Evolutionary conservation across 345 rosid species (phyloP).

Genomic region (Linum usitatissimum): DNA sequence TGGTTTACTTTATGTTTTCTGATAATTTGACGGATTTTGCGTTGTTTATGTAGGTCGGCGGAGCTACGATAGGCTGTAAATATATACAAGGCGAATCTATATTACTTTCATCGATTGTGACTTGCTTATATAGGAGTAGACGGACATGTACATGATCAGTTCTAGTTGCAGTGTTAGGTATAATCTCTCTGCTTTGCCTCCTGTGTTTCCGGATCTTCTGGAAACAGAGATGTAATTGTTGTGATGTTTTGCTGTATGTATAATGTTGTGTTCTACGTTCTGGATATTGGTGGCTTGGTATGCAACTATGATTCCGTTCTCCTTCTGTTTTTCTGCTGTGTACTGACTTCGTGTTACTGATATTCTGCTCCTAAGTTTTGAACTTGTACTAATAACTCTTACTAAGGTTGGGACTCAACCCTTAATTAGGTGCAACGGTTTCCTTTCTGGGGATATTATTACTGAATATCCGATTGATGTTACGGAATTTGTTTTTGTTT

Average conservation of each 20-base stretch:
- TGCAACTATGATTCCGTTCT: not conserved
- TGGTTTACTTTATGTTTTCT: too few relatives aligned
- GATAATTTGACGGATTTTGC: not conserved
- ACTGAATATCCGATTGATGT: not conserved
- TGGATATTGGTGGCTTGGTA: not conserved
- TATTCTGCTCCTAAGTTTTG: too few relatives aligned
- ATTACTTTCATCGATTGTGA: slow-evolving; percentile 16
- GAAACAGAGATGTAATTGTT: not conserved
- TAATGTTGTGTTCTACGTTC: not conserved
- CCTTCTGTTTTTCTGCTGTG: not conserved
- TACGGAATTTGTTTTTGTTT: not conserved
- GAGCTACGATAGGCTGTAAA: slow-evolving; percentile 19
- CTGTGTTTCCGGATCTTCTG: not conserved
- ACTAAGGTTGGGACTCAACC: not conserved
- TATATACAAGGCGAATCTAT: slow-evolving; percentile 16
- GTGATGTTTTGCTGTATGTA: not conserved
- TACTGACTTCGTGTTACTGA: not conserved
- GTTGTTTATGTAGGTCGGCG: not conserved
- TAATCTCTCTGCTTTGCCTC: not conserved
- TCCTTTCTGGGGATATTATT: not conserved
- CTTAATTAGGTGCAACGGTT: not conserved
- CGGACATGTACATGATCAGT: slow-evolving; percentile 25
- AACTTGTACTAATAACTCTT: too few relatives aligned
- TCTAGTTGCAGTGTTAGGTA: slow-evolving; percentile 25
- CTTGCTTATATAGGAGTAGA: slow-evolving; percentile 10